Percentiles rank a stretch among this genome's conserved stretches.
phyloP scores from a whole-genome alignment of 108 stramenopile genomes.

The Discostella stelligeroides region DNA sequence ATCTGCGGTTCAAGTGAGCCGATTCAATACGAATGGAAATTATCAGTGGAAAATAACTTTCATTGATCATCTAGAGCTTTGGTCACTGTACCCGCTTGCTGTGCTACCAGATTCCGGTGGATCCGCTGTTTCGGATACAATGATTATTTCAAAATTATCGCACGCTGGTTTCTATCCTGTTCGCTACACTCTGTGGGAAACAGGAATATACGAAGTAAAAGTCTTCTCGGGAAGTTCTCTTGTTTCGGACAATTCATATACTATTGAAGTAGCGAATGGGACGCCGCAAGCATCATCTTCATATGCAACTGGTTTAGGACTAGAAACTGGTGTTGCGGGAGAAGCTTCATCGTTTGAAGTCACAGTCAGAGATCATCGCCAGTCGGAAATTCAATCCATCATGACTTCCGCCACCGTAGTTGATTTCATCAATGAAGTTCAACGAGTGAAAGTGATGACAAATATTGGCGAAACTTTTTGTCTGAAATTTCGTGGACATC shows the following conservation, averaged over 20 bases:
- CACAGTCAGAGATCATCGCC: slow-evolving; percentile 56
- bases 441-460: slow-evolving; percentile 18
- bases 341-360: slow-evolving; percentile 56
- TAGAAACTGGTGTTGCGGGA: slow-evolving; percentile 69
- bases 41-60: slow-evolving; percentile 67
- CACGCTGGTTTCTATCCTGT: slow-evolving; percentile 69
- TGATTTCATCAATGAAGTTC: slow-evolving; percentile 40
- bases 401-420: slow-evolving; percentile 25
- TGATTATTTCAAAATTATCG: slow-evolving; percentile 30
- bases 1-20: slow-evolving; percentile 34
- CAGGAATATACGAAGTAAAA: slow-evolving; percentile 62
- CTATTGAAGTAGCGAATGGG: slow-evolving; percentile 52
- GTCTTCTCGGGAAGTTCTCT: slow-evolving; percentile 49
- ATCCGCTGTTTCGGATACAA: slow-evolving; percentile 17
- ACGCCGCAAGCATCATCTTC: slow-evolving; percentile 58
- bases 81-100: slow-evolving; percentile 48
- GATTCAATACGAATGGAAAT: slow-evolving; percentile 27
- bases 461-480: slow-evolving; percentile 26
- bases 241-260: slow-evolving; percentile 64
- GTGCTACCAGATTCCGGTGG: slow-evolving; percentile 49
- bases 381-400: slow-evolving; percentile 66
- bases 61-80: slow-evolving; percentile 57
- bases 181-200: slow-evolving; percentile 63
- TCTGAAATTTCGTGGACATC: slow-evolving; percentile 36
- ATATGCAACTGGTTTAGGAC: slow-evolving; percentile 46